phyloP scores from a whole-genome alignment of 176 grass and related monocot genomes.

The Rhynchospora pubera region DNA sequence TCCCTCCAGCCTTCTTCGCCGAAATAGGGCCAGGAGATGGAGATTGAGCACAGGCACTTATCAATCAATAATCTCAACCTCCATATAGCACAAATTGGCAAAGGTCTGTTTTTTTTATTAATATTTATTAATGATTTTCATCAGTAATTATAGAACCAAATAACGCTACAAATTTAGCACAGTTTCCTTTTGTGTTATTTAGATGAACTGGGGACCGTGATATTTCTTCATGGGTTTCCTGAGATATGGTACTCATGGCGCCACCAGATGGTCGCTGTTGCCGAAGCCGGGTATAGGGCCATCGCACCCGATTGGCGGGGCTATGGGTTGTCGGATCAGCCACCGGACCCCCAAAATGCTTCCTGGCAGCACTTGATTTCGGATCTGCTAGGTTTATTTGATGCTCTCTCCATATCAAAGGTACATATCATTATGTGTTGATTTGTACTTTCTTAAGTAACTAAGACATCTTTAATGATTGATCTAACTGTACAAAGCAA shows the following conservation, averaged over 20 bases:
- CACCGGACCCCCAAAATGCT: slow-evolving; percentile 15
- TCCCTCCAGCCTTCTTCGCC: background rate
- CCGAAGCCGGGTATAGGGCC: slow-evolving; percentile 27
- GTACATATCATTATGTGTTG: background rate
- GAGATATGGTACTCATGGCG: slow-evolving; percentile 47
- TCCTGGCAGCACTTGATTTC: slow-evolving; percentile 20
- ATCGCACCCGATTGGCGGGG: slow-evolving; percentile 32
- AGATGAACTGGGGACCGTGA: slow-evolving; percentile 26
- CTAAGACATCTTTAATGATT: too few relatives aligned
- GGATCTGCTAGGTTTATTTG: slow-evolving; percentile 1
- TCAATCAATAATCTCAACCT: slow-evolving; percentile 26
- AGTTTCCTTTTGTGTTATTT: background rate
- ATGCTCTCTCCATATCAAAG: slow-evolving; percentile 24
- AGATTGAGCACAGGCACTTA: slow-evolving; percentile 34
- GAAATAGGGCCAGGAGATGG: background rate
- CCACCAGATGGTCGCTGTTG: slow-evolving; percentile 32
- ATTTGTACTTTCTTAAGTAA: too few relatives aligned
- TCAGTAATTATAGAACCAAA: background rate
- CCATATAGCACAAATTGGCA: slow-evolving; percentile 36
- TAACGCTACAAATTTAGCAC: background rate
- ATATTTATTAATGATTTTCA: background rate
- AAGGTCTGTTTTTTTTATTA: slow-evolving; percentile 11
- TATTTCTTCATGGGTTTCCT: slow-evolving; percentile 40
- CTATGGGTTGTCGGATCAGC: slow-evolving; percentile 37
- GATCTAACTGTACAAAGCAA: background rate